Percentiles rank a stretch among this genome's conserved stretches.
phyloP scores from a whole-genome alignment of 345 rosid species.

The Eucalyptus curtisii region DNA sequence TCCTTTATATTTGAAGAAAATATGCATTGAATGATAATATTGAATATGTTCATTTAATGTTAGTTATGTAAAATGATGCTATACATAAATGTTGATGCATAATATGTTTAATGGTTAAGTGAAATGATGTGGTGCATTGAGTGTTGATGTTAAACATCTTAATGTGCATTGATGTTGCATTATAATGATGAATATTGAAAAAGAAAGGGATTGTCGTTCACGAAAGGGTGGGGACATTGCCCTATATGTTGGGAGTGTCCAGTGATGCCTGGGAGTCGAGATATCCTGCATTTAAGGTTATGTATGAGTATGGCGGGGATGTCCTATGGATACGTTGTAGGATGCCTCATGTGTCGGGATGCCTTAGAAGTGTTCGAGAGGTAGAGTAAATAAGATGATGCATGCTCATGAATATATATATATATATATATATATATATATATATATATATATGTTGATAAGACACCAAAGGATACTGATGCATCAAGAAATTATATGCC shows the following conservation, averaged over 20 bases:
- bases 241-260: background rate
- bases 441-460: no score
- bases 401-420: no score
- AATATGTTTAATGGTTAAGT: background rate
- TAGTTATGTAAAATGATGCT: background rate
- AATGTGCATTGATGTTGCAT: background rate
- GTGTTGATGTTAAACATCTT: background rate
- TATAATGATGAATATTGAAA: background rate
- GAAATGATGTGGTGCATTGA: background rate
- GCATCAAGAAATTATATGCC: background rate
- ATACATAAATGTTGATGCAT: background rate
- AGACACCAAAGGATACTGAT: no score
- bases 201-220: background rate
- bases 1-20: background rate
- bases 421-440: no score
- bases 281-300: rapidly evolving
- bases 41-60: background rate
- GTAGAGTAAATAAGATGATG: no score
- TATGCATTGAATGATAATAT: background rate
- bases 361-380: rapidly evolving
- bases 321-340: background rate
- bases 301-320: background rate
- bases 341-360: background rate
- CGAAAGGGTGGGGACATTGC: background rate
- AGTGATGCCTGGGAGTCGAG: rapidly evolving